A percentile compares a stretch with the other conserved stretches of the same genome.
These are phyloP conservation scores for Spencermartinsiella europaea DNA, from an alignment of 805 yeast species.

Conservation along the genomic window DNA sequence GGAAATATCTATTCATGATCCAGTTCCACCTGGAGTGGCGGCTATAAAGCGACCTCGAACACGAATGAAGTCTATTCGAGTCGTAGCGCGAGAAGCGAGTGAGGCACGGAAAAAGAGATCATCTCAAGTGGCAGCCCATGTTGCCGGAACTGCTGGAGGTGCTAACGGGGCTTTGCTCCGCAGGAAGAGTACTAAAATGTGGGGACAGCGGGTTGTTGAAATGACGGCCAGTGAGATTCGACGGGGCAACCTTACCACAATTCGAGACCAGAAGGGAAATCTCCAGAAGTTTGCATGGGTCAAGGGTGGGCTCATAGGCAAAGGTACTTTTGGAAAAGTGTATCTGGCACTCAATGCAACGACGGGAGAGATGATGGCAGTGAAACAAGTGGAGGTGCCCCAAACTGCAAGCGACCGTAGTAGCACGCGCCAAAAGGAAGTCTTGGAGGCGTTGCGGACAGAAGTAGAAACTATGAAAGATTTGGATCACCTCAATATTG, in stretches of 20 bases:
- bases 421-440: constrained; percentile 41
- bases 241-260: constrained; percentile 58
- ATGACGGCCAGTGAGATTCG: constrained; percentile 68
- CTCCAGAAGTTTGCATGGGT: constrained; percentile 93
- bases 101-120: constrained; percentile 43
- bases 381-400: constrained; percentile 82
- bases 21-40: neutral
- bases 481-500: constrained; percentile 88
- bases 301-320: constrained; percentile 93
- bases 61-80: constrained; percentile 86
- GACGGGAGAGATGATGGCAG: constrained; percentile 98
- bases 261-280: constrained; percentile 60
- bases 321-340: constrained; percentile 95
- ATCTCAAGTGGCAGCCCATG: constrained; percentile 10
- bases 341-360: constrained; percentile 89
- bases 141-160: constrained; percentile 2
- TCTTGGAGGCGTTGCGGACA: constrained; percentile 74
- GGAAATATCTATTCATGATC: neutral
- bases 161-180: constrained; percentile 41
- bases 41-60: constrained; percentile 8
- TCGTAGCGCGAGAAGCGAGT: constrained; percentile 88
- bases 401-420: constrained; percentile 31
- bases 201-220: constrained; percentile 94
- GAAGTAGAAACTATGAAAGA: constrained; percentile 94
- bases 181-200: constrained; percentile 85